Percentiles rank a stretch among this genome's conserved stretches.
Conservation (phyloP, 257 asterid species). For the Coffea eugenioides region DNA sequence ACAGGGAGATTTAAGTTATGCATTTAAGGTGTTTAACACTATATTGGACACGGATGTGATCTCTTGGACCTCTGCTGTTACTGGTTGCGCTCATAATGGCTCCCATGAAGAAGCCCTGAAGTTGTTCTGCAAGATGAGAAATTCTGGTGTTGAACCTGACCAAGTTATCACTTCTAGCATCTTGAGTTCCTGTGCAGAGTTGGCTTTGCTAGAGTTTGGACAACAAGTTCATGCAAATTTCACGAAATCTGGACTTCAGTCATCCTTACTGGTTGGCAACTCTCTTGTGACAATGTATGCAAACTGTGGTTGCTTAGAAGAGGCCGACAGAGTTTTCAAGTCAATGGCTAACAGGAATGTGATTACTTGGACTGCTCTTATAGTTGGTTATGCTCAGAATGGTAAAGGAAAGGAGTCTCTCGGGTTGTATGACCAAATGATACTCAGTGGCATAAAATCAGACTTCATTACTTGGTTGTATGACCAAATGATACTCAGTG, state of each 20-base stretch:
- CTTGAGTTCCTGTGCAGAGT: slow-evolving; percentile 67
- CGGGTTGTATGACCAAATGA: too few species aligned
- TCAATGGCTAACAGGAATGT: slow-evolving; percentile 54
- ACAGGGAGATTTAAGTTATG: slow-evolving; percentile 40
- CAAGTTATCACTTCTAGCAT: slow-evolving; percentile 52
- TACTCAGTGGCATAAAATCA: too few species aligned
- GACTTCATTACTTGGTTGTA: too few species aligned
- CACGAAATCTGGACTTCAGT: slow-evolving; percentile 39
- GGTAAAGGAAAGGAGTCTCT: slow-evolving; percentile 60
- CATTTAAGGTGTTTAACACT: slow-evolving; percentile 42
- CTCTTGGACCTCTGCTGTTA: slow-evolving; percentile 83
- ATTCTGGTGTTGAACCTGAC: slow-evolving; percentile 46
- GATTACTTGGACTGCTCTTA: slow-evolving; percentile 84
- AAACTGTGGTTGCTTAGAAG: slow-evolving; percentile 64
- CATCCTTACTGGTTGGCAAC: slow-evolving; percentile 56
- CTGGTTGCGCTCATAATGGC: slow-evolving; percentile 63
- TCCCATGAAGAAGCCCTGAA: slow-evolving; percentile 55
- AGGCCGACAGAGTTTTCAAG: slow-evolving; percentile 47
- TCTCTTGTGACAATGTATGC: slow-evolving; percentile 73
- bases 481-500: slow-evolving; percentile 58
- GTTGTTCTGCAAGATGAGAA: slow-evolving; percentile 59
- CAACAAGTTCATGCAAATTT: slow-evolving; percentile 60
- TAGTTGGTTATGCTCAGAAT: slow-evolving; percentile 70
- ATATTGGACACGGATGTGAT: slow-evolving; percentile 61
- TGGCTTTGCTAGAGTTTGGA: slow-evolving; percentile 68